phyloP scores from a whole-genome alignment of 2,329 filamentous ascomycete genomes.

The Penicillium psychrosexuale region DNA sequence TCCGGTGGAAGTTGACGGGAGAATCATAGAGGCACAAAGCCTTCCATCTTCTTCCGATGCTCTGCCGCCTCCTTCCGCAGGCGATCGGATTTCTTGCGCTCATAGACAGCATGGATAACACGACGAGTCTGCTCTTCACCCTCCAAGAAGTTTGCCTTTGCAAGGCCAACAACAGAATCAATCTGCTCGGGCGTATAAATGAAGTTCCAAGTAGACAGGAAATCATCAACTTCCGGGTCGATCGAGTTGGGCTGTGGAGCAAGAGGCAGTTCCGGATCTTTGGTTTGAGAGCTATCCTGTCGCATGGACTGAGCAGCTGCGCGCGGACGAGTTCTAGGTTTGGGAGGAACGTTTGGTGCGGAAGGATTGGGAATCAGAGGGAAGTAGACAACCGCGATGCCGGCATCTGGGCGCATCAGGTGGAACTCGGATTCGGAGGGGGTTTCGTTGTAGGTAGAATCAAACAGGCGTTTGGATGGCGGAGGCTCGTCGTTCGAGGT shows the following conservation, averaged over 20 bases:
- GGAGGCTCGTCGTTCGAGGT: constrained; percentile 54
- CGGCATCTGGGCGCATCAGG: constrained; percentile 72
- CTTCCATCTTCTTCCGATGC: constrained; percentile 27
- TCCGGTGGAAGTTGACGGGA: neutral
- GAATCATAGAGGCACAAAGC: constrained; percentile 30
- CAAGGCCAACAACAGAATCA: constrained; percentile 76
- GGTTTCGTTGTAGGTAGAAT: constrained; percentile 48
- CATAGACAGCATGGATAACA: constrained; percentile 84
- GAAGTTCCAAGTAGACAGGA: constrained; percentile 97
- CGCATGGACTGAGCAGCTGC: constrained; percentile 24
- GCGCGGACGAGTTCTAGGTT: constrained; percentile 23
- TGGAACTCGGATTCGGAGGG: constrained; percentile 63
- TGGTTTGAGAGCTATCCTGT: constrained; percentile 14
- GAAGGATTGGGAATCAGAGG: constrained; percentile 76
- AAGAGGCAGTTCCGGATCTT: constrained; percentile 22
- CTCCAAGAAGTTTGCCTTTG: constrained; percentile 81
- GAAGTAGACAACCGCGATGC: constrained; percentile 85
- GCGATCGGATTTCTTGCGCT: constrained; percentile 71
- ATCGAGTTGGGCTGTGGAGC: constrained; percentile 61
- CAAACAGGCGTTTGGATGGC: constrained; percentile 50
- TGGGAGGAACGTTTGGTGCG: constrained; percentile 31
- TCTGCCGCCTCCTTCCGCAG: constrained; percentile 31
- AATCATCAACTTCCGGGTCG: constrained; percentile 79
- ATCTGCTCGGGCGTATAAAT: constrained; percentile 90
- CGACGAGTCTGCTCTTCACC: constrained; percentile 73